Percentiles rank a stretch among this genome's conserved stretches.
These are phyloP conservation scores for Cupressus sempervirens DNA, from an alignment of 75 land plant genomes.

Conservation along the genomic window DNA sequence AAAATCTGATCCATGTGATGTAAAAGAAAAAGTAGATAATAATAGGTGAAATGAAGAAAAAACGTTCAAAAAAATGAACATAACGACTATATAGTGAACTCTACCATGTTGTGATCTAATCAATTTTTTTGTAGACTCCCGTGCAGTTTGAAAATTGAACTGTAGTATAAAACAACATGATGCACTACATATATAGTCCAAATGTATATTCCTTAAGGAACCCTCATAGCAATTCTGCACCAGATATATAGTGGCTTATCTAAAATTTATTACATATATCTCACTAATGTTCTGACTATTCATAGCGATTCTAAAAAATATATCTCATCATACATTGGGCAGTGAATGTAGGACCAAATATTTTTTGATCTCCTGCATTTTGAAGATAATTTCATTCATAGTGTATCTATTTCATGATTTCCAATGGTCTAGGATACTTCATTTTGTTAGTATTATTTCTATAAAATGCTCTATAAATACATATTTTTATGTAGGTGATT, in stretches of 20 bases:
- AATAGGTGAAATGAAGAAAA: neutral
- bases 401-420: neutral
- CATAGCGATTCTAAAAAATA: neutral
- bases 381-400: neutral
- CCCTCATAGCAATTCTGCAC: too few relatives aligned
- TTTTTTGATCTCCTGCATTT: neutral
- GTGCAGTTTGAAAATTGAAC: too few relatives aligned
- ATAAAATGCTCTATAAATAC: neutral
- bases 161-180: too few relatives aligned
- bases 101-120: too few relatives aligned
- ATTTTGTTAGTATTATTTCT: neutral
- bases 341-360: neutral
- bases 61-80: neutral
- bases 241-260: neutral
- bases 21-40: neutral
- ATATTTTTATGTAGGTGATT: conserved; percentile 6
- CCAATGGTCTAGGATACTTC: neutral
- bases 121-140: too few relatives aligned
- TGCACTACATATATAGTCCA: too few relatives aligned
- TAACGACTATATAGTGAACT: too few relatives aligned
- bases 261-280: neutral
- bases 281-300: neutral
- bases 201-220: too few relatives aligned
- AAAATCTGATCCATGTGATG: neutral
- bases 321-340: neutral